Evolutionary conservation across 1,139 yeast genomes (phyloP).

Genomic region (Pichia sp.): DNA sequence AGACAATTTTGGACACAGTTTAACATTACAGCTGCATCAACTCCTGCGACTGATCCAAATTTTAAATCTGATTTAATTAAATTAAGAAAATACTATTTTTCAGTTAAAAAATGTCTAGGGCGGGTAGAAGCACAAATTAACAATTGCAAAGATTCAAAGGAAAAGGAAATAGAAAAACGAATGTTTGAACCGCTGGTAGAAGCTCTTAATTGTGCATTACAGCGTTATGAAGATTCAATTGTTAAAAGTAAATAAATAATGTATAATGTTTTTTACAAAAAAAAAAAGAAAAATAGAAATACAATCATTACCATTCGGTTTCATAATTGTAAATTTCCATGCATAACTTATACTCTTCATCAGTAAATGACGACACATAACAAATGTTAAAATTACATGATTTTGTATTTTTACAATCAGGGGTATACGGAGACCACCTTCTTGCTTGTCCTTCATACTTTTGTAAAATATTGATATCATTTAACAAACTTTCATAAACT

Average conservation of each 20-base stretch:
- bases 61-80: constrained; percentile 36
- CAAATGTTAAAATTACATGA: constrained; percentile 40
- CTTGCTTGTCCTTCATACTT: constrained; percentile 41
- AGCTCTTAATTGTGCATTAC: constrained; percentile 36
- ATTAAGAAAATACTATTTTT: constrained; percentile 38
- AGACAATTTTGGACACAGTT: constrained; percentile 67
- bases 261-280: neutral
- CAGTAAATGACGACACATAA: constrained; percentile 35
- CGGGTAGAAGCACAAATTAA: constrained; percentile 36
- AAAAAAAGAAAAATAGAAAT: neutral
- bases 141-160: constrained; percentile 22
- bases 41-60: constrained; percentile 45
- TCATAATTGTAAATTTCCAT: constrained; percentile 7
- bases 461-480: constrained; percentile 13
- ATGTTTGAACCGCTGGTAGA: constrained; percentile 34
- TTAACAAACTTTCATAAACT: constrained; percentile 30
- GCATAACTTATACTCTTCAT: constrained; percentile 29
- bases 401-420: constrained; percentile 34
- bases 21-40: constrained; percentile 34
- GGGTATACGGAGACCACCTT: constrained; percentile 48
- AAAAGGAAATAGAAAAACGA: constrained; percentile 23
- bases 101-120: constrained; percentile 42
- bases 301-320: neutral
- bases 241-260: constrained; percentile 19
- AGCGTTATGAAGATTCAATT: constrained; percentile 31